Percentiles rank a stretch among this genome's conserved stretches.
Evolutionary conservation across 1,139 yeast genomes (phyloP).

Genomic region (Meyerozyma carpophila): DNA sequence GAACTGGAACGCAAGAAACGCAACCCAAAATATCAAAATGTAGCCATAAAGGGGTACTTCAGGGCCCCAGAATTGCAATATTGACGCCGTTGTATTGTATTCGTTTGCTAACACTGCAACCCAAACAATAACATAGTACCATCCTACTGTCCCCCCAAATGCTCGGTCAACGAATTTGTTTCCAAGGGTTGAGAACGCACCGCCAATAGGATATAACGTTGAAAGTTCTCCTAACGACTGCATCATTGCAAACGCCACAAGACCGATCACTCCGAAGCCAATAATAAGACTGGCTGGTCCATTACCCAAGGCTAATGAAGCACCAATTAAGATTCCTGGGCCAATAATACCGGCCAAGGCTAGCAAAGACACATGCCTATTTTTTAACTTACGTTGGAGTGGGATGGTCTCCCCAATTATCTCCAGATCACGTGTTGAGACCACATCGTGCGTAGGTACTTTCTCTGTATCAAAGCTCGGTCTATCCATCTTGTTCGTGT

Average conservation of each 20-base stretch:
- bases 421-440: background rate
- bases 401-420: background rate
- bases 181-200: slow-evolving; percentile 51
- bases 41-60: slow-evolving; percentile 58
- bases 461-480: background rate
- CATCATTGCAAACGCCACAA: slow-evolving; percentile 56
- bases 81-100: slow-evolving; percentile 49
- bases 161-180: slow-evolving; percentile 51
- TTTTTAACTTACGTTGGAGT: slow-evolving; percentile 31
- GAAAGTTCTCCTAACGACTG: slow-evolving; percentile 54
- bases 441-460: background rate
- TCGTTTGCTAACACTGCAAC: slow-evolving; percentile 56
- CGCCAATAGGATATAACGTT: slow-evolving; percentile 47
- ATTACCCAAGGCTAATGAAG: slow-evolving; percentile 37
- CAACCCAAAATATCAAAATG: slow-evolving; percentile 50
- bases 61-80: slow-evolving; percentile 55
- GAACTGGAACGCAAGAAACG: slow-evolving; percentile 49
- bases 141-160: slow-evolving; percentile 56
- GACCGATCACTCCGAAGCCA: slow-evolving; percentile 46
- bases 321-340: slow-evolving; percentile 48
- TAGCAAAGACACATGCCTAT: slow-evolving; percentile 39
- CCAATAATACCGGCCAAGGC: slow-evolving; percentile 55
- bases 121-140: slow-evolving; percentile 62
- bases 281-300: slow-evolving; percentile 44
- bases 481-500: background rate